phyloP scores from a whole-genome alignment of 179 eudicot genomes.

The Beta macrorhiza region DNA sequence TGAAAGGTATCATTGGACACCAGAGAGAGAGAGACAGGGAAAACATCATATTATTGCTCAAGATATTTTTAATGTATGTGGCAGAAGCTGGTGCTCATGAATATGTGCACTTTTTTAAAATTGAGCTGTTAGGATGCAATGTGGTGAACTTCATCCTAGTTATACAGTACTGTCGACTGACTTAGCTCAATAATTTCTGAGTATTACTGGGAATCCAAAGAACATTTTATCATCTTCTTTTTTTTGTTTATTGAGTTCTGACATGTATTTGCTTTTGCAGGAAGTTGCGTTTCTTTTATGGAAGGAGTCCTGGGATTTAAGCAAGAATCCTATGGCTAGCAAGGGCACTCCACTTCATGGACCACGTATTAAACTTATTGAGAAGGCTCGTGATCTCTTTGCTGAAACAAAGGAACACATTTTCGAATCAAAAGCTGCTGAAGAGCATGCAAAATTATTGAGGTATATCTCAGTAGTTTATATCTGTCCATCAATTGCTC shows the following conservation, averaged over 20 bases:
- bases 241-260: not conserved
- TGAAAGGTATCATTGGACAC: not conserved
- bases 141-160: not conserved
- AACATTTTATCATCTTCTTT: not conserved
- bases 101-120: not conserved
- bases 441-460: slow-evolving; percentile 92
- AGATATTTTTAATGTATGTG: not conserved
- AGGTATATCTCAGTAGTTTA: slow-evolving; percentile 38
- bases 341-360: slow-evolving; percentile 88
- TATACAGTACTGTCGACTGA: not conserved
- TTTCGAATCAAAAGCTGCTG: slow-evolving; percentile 94
- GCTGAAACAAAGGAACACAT: slow-evolving; percentile 84
- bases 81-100: not conserved
- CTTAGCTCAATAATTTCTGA: not conserved
- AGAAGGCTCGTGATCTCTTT: slow-evolving; percentile 78
- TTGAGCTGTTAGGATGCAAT: not conserved
- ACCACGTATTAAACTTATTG: slow-evolving; percentile 87
- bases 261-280: slow-evolving; percentile 37
- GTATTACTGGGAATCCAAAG: not conserved
- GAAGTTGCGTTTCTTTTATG: slow-evolving; percentile 89
- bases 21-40: not conserved
- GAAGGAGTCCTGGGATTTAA: slow-evolving; percentile 90
- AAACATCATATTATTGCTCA: not conserved
- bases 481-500: not conserved
- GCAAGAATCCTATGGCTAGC: slow-evolving; percentile 93